These are phyloP conservation scores for Ustilago hordei DNA, from an alignment of 1,284 basidiomycete genomes.

Conservation along the genomic window DNA sequence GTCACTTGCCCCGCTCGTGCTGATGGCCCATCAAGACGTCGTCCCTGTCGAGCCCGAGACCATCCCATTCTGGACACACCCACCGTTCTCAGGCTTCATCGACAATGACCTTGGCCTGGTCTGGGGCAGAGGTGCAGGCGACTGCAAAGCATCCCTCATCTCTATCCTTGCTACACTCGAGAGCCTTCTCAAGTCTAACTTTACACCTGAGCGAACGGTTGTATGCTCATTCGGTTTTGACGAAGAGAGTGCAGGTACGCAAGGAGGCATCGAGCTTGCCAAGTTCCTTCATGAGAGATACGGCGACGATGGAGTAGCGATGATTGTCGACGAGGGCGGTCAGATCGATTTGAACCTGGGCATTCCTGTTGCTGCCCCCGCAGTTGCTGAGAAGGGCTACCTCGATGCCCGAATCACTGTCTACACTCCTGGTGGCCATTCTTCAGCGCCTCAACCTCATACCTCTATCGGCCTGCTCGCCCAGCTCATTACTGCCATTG, in stretches of 20 bases:
- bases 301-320: slow-evolving; percentile 51
- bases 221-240: slow-evolving; percentile 78
- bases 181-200: slow-evolving; percentile 70
- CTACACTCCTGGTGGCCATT: slow-evolving; percentile 76
- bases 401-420: slow-evolving; percentile 65
- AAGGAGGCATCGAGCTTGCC: slow-evolving; percentile 62
- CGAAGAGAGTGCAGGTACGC: slow-evolving; percentile 73
- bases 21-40: slow-evolving; percentile 77
- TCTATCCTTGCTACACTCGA: slow-evolving; percentile 72
- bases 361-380: slow-evolving; percentile 70
- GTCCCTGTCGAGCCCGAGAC: slow-evolving; percentile 73
- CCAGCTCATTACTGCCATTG: slow-evolving; percentile 74
- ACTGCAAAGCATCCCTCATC: slow-evolving; percentile 71
- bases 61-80: slow-evolving; percentile 71
- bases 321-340: slow-evolving; percentile 65
- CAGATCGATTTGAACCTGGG: slow-evolving; percentile 44
- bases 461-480: slow-evolving; percentile 77
- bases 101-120: slow-evolving; percentile 71
- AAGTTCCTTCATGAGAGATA: slow-evolving; percentile 47
- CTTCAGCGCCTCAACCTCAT: slow-evolving; percentile 75
- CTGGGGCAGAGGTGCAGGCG: slow-evolving; percentile 71
- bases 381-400: slow-evolving; percentile 78
- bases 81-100: slow-evolving; percentile 72
- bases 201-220: slow-evolving; percentile 71
- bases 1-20: slow-evolving; percentile 76